Evolutionary conservation across 306 rosid genomes (phyloP), one percentile per base, ranked within the genome.

Genomic region (Ceratonia siliqua): DNA sequence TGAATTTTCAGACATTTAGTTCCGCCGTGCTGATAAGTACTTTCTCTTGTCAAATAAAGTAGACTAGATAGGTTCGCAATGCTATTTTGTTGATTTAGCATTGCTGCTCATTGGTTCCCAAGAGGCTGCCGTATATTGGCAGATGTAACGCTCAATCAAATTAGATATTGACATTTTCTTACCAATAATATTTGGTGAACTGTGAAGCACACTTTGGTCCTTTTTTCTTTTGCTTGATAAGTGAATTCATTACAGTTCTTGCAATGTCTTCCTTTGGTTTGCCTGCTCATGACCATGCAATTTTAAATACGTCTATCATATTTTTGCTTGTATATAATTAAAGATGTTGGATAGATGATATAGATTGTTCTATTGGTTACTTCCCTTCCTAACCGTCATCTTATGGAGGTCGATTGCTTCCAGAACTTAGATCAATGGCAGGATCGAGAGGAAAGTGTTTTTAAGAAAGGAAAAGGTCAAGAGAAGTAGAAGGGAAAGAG

Each of bases 1-100:
- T 68, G 76, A 49, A 41, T 65, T 75, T 71, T 58, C 41, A 39
- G 42, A 58, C 73, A 2, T 58, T 69, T 79, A 74, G 28, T 70
- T 82, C 54, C 18, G 82, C 77, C 12, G 64, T 50, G 83, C 85
- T 83, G 43, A 66, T 65, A 62, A 79, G 56, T 36, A 21, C 81
- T 72, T 73, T 78, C 54, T 85, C 62, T 82, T 70, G 79, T 83
- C 85, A 79, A 84, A 87, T 89, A 89, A 91, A 75, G 53, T 74
- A 74, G 84, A 70, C 82, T 62, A 36, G 53, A 67, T 76, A 72
- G 87, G 85, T 82, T 76, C 68, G 86, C 81, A 56, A 79, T 81
- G 88, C 82, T 77, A 74, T 82, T 58, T 72, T 81, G 81, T 67
- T 85, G 68, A 33, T 81, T 72, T 73, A 45, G 84, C 83, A 55